phyloP scores from a whole-genome alignment of 2,329 filamentous ascomycete species.

The Hypoxylon sp. region DNA sequence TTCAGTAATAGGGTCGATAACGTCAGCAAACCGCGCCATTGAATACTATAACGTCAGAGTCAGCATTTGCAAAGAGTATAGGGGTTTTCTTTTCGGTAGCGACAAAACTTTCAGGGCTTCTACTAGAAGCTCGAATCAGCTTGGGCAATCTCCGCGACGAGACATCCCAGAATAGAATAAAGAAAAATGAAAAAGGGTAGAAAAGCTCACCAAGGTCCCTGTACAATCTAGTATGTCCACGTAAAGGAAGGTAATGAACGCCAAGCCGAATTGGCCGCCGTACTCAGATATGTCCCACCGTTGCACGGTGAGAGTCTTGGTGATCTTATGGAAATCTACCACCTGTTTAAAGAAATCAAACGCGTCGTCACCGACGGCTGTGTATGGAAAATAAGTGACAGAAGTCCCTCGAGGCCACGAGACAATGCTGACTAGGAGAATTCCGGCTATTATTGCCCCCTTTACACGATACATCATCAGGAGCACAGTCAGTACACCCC shows the following conservation, averaged over 20 bases:
- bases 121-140: background rate
- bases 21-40: conserved; percentile 87
- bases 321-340: conserved; percentile 85
- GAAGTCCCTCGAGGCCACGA: conserved; percentile 85
- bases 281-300: conserved; percentile 79
- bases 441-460: conserved; percentile 87
- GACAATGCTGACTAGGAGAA: conserved; percentile 86
- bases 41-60: conserved; percentile 71
- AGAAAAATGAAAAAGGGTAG: background rate
- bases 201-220: conserved; percentile 68
- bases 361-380: conserved; percentile 73
- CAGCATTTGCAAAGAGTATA: conserved; percentile 2
- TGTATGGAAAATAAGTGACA: conserved; percentile 87
- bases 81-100: background rate
- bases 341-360: conserved; percentile 93
- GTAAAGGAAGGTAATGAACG: conserved; percentile 90
- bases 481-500: conserved; percentile 83
- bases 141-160: background rate
- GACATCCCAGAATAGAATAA: background rate
- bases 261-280: conserved; percentile 83
- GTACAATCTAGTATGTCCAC: conserved; percentile 92
- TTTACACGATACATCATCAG: conserved; percentile 90
- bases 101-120: background rate
- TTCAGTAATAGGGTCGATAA: conserved; percentile 84
- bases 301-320: conserved; percentile 77